phyloP scores from a whole-genome alignment of 208 protist species.

The Leptomonas seymouri region DNA sequence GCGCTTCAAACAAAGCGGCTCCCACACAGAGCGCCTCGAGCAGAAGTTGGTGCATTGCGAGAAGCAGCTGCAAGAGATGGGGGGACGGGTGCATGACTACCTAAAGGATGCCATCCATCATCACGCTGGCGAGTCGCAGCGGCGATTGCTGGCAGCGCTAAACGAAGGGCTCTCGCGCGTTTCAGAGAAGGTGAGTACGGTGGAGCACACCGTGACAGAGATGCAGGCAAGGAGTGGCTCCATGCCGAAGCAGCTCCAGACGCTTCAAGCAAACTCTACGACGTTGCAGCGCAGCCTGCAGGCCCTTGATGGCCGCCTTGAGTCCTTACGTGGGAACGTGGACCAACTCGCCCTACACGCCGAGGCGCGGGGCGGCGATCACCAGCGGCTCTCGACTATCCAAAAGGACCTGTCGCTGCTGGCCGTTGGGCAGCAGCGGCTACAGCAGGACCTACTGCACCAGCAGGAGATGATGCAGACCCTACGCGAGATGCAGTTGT shows the following conservation, averaged over 20 bases:
- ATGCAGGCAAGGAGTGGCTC: conserved; percentile 8
- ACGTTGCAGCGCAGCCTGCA: conserved; percentile 13
- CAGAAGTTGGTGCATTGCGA: conserved; percentile 24
- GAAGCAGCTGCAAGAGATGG: conserved; percentile 32
- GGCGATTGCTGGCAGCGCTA: conserved; percentile 14
- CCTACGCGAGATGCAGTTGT: conserved; percentile 8
- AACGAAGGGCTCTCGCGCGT: conserved; percentile 22
- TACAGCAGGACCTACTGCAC: conserved; percentile 22
- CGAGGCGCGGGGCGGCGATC: conserved; percentile 14
- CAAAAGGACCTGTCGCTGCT: conserved; percentile 27
- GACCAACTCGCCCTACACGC: conserved; percentile 13
- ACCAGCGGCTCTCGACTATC: conserved; percentile 21
- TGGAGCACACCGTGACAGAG: conserved; percentile 12
- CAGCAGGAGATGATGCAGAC: conserved; percentile 23
- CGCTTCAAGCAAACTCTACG: conserved; percentile 1
- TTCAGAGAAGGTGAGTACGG: conserved; percentile 11
- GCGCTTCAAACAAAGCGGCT: conserved; percentile 25
- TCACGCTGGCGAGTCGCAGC: conserved; percentile 28
- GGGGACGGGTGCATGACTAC: conserved; percentile 27
- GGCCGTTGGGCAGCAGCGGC: conserved; percentile 13
- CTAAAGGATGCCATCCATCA: conserved; percentile 28
- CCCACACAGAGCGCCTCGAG: conserved; percentile 18
- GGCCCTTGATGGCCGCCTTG: conserved; percentile 18
- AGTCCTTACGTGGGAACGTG: conserved; percentile 15
- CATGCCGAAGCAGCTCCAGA: conserved; percentile 15